phyloP scores from a whole-genome alignment of 1,139 yeast species.

The Taphrina confusa region DNA sequence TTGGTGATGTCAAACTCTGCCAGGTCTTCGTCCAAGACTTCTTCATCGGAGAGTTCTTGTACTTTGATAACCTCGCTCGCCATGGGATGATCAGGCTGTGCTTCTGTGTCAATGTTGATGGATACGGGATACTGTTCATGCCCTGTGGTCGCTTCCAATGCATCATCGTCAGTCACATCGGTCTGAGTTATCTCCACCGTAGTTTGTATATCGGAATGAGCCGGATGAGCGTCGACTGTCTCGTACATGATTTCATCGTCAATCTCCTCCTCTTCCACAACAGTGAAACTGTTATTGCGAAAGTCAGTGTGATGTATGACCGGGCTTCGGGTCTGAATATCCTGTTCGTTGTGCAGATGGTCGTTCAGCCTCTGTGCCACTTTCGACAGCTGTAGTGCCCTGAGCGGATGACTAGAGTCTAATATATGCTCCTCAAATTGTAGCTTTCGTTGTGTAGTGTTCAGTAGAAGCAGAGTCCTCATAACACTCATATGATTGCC shows the following conservation, averaged over 20 bases:
- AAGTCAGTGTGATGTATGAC: neutral
- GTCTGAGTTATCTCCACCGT: constrained; percentile 1
- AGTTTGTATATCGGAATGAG: neutral
- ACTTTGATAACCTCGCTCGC: neutral
- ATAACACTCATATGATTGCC: constrained; percentile 4
- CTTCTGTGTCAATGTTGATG: neutral
- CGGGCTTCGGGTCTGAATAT: neutral
- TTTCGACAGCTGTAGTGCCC: constrained; percentile 10
- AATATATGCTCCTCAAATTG: constrained; percentile 16
- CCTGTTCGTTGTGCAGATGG: constrained; percentile 18
- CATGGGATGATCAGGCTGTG: no score
- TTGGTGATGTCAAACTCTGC: constrained; percentile 10
- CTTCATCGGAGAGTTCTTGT: neutral
- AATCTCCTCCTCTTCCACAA: neutral
- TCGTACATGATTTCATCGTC: neutral
- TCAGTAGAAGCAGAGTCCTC: constrained; percentile 23
- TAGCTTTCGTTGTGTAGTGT: constrained; percentile 22
- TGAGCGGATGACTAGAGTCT: constrained; percentile 31
- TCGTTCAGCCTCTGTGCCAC: constrained; percentile 23
- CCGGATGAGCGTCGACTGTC: neutral
- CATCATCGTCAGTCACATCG: neutral
- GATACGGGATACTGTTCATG: neutral
- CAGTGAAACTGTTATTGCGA: neutral
- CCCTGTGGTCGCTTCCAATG: neutral
- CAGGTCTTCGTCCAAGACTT: neutral